Base-by-base conservation (phyloP, 129 eudicot genomes). In the Deinandra increscens region DNA sequence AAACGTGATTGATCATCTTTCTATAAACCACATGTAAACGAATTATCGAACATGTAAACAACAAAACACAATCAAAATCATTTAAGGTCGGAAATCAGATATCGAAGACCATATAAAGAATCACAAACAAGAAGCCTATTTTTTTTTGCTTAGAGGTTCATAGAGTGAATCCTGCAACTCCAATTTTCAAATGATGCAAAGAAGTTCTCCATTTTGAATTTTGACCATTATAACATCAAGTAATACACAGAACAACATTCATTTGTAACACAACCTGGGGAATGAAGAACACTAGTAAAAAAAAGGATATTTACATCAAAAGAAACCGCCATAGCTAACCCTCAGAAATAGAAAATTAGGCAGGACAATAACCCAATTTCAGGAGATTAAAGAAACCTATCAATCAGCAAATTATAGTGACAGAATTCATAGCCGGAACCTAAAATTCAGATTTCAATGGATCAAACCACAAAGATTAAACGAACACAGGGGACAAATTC, bases 171-270 rank as follows among this genome's bases (percentile, higher is more conserved):
- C 59, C 22, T 31, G n/a, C 6, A 58, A 71, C 42, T 41, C 64
- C 53, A 38, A 9, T 41, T 56, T 54, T 41, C 54, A 26, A 55
- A 58, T 18, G n/a, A 56, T 42, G 66, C 55, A 26, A 23, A 56
- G 11, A 18, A 39, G 6, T 6, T 13, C 5, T 26, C 42, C 44
- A n/a, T n/a, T n/a, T n/a, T n/a, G n/a, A n/a, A n/a, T 29, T 58
- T n/a, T 44, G 6, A 22, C 55, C 36, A 56, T 58, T 43, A 66
- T 75, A 75, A 44, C 69, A 58, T 75, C 80, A 76, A 15, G 33
- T 67, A 33, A 58, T 26, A 43, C 1, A 8, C 66, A 41, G 26
- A 14, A 45, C n/a, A 42, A 8, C 66, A 43, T 66, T 18, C 48
- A 66, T 13, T 33, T 44, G 60, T 75, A 41, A 19, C 51, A 68